Evolutionary conservation across 192 early-diverging fungal genomes (phyloP).

Genomic region (Tieghemiomyces parasiticus): DNA sequence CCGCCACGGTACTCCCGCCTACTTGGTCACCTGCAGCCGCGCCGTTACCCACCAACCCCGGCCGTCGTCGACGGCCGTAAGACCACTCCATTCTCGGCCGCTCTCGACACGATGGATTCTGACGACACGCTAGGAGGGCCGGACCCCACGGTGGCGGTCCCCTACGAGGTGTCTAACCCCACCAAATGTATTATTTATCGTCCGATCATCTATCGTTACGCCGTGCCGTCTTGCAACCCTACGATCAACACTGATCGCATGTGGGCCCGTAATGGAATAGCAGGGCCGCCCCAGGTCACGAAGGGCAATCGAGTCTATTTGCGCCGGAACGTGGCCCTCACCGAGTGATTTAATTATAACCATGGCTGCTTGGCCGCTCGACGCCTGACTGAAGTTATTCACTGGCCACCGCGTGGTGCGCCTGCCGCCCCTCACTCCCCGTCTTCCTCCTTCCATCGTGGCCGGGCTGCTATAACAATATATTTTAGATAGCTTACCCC

Average conservation of each 20-base stretch:
- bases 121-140: neutral
- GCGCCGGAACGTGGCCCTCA: neutral
- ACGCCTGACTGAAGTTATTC: neutral
- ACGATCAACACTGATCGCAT: neutral
- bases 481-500: too few species aligned
- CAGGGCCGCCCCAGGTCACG: neutral
- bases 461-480: too few species aligned
- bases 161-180: neutral
- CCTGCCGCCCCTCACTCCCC: too few species aligned
- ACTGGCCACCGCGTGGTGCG: too few species aligned
- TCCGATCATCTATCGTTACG: neutral
- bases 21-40: too few species aligned
- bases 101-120: too few species aligned
- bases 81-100: too few species aligned
- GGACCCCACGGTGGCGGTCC: neutral
- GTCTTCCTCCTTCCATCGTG: too few species aligned
- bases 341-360: too few species aligned
- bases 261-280: neutral
- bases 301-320: neutral
- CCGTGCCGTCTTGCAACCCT: neutral
- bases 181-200: neutral
- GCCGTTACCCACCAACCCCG: too few species aligned
- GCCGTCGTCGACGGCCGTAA: too few species aligned
- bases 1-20: neutral
- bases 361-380: neutral